Conservation (phyloP, 306 rosid species). For the Vigna angularis region DNA sequence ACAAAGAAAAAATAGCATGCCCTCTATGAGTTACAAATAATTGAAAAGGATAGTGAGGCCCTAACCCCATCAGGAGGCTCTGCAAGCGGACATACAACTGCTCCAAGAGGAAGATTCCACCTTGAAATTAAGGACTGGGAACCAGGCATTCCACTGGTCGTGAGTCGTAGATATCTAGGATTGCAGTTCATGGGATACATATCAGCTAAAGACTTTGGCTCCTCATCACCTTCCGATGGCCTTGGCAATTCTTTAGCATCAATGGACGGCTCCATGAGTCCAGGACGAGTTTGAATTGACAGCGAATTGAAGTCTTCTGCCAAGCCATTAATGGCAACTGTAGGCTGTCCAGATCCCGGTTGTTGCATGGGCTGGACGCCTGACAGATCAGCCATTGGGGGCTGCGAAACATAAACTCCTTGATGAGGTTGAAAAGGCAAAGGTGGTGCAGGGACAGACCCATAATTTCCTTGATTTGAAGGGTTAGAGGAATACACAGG, state of each 20-base stretch:
- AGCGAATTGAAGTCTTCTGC: conserved; percentile 88
- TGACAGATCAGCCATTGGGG: conserved; percentile 63
- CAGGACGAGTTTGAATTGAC: conserved; percentile 83
- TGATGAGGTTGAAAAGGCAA: conserved; percentile 64
- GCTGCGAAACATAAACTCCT: conserved; percentile 68
- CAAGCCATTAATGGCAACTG: conserved; percentile 75
- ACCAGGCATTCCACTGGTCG: conserved; percentile 85
- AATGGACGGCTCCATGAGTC: conserved; percentile 77
- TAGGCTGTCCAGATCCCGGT: conserved; percentile 67
- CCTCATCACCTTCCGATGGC: conserved; percentile 90
- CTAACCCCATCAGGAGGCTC: conserved; percentile 90
- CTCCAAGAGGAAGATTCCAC: conserved; percentile 99
- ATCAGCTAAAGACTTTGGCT: conserved; percentile 64
- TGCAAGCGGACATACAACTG: conserved; percentile 98
- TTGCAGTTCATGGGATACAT: conserved; percentile 76
- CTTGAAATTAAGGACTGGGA: conserved; percentile 95
- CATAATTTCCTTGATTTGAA: conserved; percentile 63
- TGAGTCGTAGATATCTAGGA: conserved; percentile 81
- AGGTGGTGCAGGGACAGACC: conserved; percentile 56
- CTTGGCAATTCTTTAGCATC: conserved; percentile 82
- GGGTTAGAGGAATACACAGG: conserved; percentile 62
- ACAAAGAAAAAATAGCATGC: conserved; percentile 30
- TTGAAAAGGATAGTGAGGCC: conserved; percentile 44
- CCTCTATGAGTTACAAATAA: conserved; percentile 10
- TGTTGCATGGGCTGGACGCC: conserved; percentile 72